Conservation (phyloP, 164 flowering plant species). For the Vitis labrusca region DNA sequence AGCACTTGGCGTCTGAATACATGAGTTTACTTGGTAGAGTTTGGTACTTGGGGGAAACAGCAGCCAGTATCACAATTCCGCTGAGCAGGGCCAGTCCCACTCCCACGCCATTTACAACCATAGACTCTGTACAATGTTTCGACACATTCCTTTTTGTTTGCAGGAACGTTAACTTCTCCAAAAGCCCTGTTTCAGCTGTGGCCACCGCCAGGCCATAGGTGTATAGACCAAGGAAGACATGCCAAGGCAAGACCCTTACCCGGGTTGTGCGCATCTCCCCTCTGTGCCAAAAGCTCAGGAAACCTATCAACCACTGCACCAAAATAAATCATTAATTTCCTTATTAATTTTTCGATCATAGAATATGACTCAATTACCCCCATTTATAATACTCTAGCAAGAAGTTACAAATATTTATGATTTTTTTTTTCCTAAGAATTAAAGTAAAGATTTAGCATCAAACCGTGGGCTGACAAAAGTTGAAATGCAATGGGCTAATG, state of each 20-base stretch:
- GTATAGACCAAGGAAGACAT: constrained; percentile 83
- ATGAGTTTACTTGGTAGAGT: constrained; percentile 24
- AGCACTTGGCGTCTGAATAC: constrained; percentile 26
- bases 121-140: constrained; percentile 55
- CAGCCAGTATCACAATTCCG: constrained; percentile 67
- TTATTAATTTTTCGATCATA: too few relatives aligned
- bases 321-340: neutral
- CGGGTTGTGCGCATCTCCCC: constrained; percentile 61
- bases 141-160: constrained; percentile 50
- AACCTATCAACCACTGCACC: constrained; percentile 87
- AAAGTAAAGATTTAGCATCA: too few relatives aligned
- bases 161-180: constrained; percentile 83
- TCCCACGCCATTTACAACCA: constrained; percentile 76
- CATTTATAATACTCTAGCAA: too few relatives aligned
- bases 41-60: constrained; percentile 54
- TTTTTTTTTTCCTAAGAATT: too few relatives aligned
- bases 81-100: constrained; percentile 71
- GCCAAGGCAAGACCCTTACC: constrained; percentile 71
- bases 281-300: constrained; percentile 85
- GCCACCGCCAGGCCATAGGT: constrained; percentile 81
- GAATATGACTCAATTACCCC: too few relatives aligned
- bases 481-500: too few relatives aligned
- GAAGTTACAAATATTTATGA: too few relatives aligned
- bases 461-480: too few relatives aligned
- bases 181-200: constrained; percentile 89